A percentile compares a stretch with the other conserved stretches of the same genome.
These are phyloP conservation scores for Leccinum broughii DNA, from an alignment of 768 basidiomycete species.

Conservation along the genomic window DNA sequence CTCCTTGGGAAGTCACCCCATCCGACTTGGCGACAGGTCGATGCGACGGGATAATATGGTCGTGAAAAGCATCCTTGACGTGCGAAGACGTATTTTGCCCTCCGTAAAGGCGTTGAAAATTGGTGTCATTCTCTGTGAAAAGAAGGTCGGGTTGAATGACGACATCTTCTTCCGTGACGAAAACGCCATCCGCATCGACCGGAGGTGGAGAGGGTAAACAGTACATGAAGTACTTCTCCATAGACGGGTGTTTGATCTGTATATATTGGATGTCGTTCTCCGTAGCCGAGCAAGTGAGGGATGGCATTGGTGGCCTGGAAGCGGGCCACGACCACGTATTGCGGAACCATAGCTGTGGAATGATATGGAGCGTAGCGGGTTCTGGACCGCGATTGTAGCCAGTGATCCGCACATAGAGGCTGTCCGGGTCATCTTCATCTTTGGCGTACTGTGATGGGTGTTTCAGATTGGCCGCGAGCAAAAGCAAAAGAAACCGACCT, in stretches of 20 bases:
- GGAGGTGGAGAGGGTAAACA: slow-evolving; percentile 93
- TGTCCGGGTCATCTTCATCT: slow-evolving; percentile 89
- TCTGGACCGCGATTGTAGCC: slow-evolving; percentile 97
- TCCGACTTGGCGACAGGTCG: slow-evolving; percentile 53
- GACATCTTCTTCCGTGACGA: slow-evolving; percentile 64
- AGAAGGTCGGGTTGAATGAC: slow-evolving; percentile 71
- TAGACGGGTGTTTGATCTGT: slow-evolving; percentile 67
- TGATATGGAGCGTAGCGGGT: slow-evolving; percentile 87
- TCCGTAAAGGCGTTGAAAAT: slow-evolving; percentile 87
- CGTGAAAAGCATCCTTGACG: slow-evolving; percentile 98
- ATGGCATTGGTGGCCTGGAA: slow-evolving; percentile 66
- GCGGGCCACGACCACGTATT: slow-evolving; percentile 97
- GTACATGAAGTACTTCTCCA: slow-evolving; percentile 81
- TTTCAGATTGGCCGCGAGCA: slow-evolving; percentile 8
- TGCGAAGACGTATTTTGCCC: slow-evolving; percentile 80
- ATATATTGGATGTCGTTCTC: slow-evolving; percentile 58
- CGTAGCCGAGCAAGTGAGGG: slow-evolving; percentile 51
- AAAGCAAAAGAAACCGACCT: slow-evolving; percentile 53
- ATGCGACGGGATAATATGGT: slow-evolving; percentile 90
- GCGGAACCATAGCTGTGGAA: slow-evolving; percentile 96
- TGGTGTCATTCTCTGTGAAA: slow-evolving; percentile 98
- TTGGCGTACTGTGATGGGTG: slow-evolving; percentile 79
- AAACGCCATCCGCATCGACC: slow-evolving; percentile 68
- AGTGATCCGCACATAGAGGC: slow-evolving; percentile 90
- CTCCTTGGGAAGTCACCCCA: slow-evolving; percentile 5